Conservation (phyloP, 495 filamentous ascomycete species). For the Aspergillus coremiiformis region DNA sequence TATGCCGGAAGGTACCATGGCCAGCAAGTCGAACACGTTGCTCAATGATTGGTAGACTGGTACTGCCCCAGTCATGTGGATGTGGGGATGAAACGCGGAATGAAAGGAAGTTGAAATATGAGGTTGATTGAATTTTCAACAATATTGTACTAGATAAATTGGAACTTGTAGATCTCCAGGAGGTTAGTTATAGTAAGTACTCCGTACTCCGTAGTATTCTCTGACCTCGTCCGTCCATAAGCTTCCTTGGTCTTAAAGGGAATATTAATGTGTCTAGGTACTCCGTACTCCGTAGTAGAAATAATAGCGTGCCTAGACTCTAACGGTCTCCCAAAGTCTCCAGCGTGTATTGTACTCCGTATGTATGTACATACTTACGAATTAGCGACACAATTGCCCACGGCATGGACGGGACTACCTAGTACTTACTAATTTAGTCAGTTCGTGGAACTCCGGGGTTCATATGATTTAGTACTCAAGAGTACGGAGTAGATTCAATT, state of each 20-base stretch:
- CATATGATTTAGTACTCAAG: background rate
- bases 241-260: no score
- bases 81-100: constrained; percentile 8
- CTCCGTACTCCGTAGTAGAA: background rate
- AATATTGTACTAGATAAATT: background rate
- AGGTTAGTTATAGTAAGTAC: no score
- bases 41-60: constrained; percentile 21
- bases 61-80: constrained; percentile 6
- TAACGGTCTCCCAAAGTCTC: background rate
- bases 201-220: no score
- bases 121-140: background rate
- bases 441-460: background rate
- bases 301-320: background rate
- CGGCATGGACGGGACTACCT: no score
- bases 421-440: no score
- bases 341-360: no score
- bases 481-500: background rate
- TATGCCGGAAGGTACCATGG: background rate
- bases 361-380: no score
- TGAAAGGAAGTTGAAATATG: no score
- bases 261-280: no score
- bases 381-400: background rate
- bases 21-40: constrained; percentile 23
- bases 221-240: no score
- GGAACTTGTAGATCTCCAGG: background rate